Base-by-base conservation (phyloP, 1,139 yeast species). In the Hyphopichia khmerensis region DNA sequence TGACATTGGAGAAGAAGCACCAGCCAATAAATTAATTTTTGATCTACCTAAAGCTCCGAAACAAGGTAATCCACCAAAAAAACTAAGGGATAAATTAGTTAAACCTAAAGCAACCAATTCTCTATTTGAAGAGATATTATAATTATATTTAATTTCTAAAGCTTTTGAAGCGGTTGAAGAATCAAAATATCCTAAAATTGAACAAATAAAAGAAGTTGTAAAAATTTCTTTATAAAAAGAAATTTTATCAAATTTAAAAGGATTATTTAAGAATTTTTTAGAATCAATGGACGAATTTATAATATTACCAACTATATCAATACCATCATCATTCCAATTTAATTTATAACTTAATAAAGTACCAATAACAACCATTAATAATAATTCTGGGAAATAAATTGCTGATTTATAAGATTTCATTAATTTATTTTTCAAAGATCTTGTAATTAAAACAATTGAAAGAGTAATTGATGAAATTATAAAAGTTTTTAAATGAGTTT, bases 31-130 rank as follows among this genome's bases (percentile, higher is more conserved):
- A 43, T 64, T 64, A 36, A 66, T 61, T 44, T 62, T 65, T 11
- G 70, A 65, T 39, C 72, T 56, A n/a, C 72, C 72, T 42, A 65
- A 54, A 0, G 69, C 69, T 1, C 70, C 70, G 49, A 65, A 66
- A 8, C 68, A 59, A 8, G 72, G 72, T 18, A 66, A 48, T 1
- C 67, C 69, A 35, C 69, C 63, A 16, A 64, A 51, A 26, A 62
- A 46, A n/a, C 67, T 51, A 13, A 56, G 56, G 2, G 59, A 54
- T 17, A 62, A 42, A 45, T 66, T 66, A 19, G 65, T 56, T 2
- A 57, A 48, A 1, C 72, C 70, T 32, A 66, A 53, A 0, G 72
- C 72, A 31, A 65, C 53, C 18, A 66, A 52, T 43, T 66, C 72
- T 11, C 70, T 50, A 46, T 66, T 66, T 17, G 67, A 55, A 7